Base-by-base conservation (phyloP, 768 basidiomycete species). In the Tylopilus rubrobrunneus region DNA sequence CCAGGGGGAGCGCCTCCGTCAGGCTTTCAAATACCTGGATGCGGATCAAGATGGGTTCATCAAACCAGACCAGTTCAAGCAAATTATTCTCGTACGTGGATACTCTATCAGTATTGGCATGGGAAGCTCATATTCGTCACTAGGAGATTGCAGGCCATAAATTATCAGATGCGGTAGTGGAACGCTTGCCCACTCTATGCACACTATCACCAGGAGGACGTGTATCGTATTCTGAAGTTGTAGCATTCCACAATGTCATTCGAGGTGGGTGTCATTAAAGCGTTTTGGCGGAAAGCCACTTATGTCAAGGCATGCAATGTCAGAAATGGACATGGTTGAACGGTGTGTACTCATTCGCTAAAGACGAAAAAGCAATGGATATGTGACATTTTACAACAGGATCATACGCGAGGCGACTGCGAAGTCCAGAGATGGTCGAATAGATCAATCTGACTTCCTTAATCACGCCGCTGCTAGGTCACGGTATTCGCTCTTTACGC, bases 121-220 rank as follows among this genome's bases (percentile, higher is more conserved):
- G 21, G 4, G n/a, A 39, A 29, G 41, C 48, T 36, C 45, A 58
- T 48, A 19, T 36, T 25, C 36, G 15, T 37, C 23, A 39, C 29
- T 61, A 95, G 92, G 95, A 97, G 78, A 86, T 97, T 67, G 92
- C 92, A 58, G 92, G 95, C 5, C 97, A 99, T 74, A 99, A 99
- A 75, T 78, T 99, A 57, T 97, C 94, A 17, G 90, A 98, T 67
- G 83, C 87, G 8, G 89, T 98, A 48, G 86, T 96, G 56, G 93
- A 98, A 62, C 78, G 93, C 53, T 76, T 99, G 48, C 95, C 97
- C 48, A 96, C 94, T 42, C 73, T 99, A 42, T 92, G 92, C 69
- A 89, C 92, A 19, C 76, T 98, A 55, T 87, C 83, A 54, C 91
- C 92, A 1, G 92, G 93, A 37, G 87, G 89, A 56, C 83, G 85